Conservation (phyloP, 73 alveolate genomes). For the Paraurostyla sp. region DNA sequence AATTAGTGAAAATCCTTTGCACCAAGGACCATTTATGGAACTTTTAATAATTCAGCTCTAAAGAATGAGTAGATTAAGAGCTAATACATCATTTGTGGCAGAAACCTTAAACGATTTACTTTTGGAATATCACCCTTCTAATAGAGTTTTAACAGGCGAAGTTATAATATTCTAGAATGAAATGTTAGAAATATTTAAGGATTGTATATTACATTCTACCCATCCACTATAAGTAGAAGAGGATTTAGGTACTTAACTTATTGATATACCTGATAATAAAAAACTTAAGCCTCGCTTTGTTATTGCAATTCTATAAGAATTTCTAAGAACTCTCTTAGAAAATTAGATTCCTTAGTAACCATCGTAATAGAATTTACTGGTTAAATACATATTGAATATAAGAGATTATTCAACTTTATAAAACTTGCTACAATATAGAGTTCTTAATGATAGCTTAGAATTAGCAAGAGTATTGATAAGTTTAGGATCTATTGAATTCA, state of each 20-base stretch:
- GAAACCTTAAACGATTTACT: slow-evolving; percentile 14
- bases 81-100: slow-evolving; percentile 33
- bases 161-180: slow-evolving; percentile 56
- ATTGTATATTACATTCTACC: not conserved
- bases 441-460: slow-evolving; percentile 34
- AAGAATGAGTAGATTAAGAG: slow-evolving; percentile 51
- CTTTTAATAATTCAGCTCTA: slow-evolving; percentile 21
- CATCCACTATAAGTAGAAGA: not conserved
- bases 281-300: not conserved
- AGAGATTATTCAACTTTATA: slow-evolving; percentile 11
- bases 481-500: slow-evolving; percentile 13
- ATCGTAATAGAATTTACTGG: not conserved
- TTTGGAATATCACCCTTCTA: slow-evolving; percentile 37
- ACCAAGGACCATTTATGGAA: slow-evolving; percentile 27
- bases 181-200: slow-evolving; percentile 34
- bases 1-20: not conserved
- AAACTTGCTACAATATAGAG: slow-evolving; percentile 37
- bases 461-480: slow-evolving; percentile 27
- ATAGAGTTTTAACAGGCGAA: slow-evolving; percentile 53
- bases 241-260: not conserved
- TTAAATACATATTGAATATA: slow-evolving; percentile 3
- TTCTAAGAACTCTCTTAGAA: slow-evolving; percentile 34
- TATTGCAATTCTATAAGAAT: slow-evolving; percentile 21
- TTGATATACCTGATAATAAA: not conserved
- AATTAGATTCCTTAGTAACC: slow-evolving; percentile 52